Conservation (phyloP, 2,329 filamentous ascomycete species). For the Pseudogymnoascus sp. region DNA sequence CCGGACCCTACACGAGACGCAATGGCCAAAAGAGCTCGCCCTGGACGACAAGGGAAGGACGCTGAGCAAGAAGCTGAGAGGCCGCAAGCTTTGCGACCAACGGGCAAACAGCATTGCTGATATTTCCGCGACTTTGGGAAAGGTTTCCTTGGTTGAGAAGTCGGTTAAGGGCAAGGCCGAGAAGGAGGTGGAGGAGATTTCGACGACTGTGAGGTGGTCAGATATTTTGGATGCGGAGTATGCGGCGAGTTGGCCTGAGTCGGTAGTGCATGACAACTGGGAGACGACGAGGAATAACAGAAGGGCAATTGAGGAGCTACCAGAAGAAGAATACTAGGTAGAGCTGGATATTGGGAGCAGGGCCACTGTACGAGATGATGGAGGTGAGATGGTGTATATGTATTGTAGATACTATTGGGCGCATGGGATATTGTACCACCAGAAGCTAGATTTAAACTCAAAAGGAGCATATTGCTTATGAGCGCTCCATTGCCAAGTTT, state of each 20-base stretch:
- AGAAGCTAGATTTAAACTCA: constrained; percentile 1
- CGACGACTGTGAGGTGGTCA: constrained; percentile 25
- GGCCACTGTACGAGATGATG: not conserved
- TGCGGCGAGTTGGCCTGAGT: constrained; percentile 28
- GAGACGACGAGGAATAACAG: constrained; percentile 11
- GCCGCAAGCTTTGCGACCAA: constrained; percentile 48
- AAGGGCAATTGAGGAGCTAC: not conserved
- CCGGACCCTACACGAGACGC: constrained; percentile 51
- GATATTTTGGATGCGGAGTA: constrained; percentile 30
- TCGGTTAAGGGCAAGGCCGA: not conserved
- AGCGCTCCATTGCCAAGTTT: not conserved
- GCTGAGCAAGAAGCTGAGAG: constrained; percentile 33
- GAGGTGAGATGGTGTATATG: not conserved
- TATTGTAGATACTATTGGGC: constrained; percentile 4
- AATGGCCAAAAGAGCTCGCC: constrained; percentile 45
- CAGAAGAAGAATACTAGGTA: not conserved
- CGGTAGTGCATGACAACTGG: constrained; percentile 27
- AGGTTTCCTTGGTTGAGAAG: constrained; percentile 11
- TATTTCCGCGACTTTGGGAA: constrained; percentile 46
- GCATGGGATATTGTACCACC: constrained; percentile 3
- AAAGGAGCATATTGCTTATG: not conserved
- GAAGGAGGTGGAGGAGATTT: constrained; percentile 14
- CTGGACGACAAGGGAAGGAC: constrained; percentile 16
- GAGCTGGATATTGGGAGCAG: not conserved
- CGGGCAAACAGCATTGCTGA: constrained; percentile 55